These are phyloP conservation scores for Suillus hirtellus DNA, from an alignment of 768 basidiomycete genomes.

Conservation along the genomic window DNA sequence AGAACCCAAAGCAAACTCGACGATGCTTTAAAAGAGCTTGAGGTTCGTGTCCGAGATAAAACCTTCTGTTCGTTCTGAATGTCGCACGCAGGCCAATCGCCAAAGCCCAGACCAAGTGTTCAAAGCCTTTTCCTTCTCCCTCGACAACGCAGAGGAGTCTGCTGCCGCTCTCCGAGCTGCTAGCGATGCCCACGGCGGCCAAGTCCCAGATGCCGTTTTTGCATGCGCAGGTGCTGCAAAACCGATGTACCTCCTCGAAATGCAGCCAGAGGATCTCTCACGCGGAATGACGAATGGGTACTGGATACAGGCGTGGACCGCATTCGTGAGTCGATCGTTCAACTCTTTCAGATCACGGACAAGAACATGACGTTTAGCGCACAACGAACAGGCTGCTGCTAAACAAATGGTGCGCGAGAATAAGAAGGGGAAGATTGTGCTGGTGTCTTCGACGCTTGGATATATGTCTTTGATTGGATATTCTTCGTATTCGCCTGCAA, in stretches of 20 bases:
- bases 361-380: background rate
- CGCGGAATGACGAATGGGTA: conserved; percentile 59
- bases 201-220: conserved; percentile 75
- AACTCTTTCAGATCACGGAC: background rate
- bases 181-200: conserved; percentile 50
- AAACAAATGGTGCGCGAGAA: conserved; percentile 63
- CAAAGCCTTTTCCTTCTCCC: conserved; percentile 63
- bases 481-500: conserved; percentile 77
- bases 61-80: background rate
- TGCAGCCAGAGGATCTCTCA: conserved; percentile 56
- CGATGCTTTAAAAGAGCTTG: conserved; percentile 57
- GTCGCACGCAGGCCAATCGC: conserved; percentile 46
- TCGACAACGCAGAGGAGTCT: conserved; percentile 54
- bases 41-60: conserved; percentile 51
- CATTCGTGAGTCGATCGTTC: conserved; percentile 40
- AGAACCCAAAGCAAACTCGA: conserved; percentile 66
- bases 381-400: conserved; percentile 53
- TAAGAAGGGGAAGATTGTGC: conserved; percentile 66
- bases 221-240: conserved; percentile 73
- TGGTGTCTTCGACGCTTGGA: conserved; percentile 74
- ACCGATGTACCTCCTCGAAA: conserved; percentile 77
- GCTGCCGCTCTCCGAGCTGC: conserved; percentile 63
- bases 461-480: conserved; percentile 80
- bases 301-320: conserved; percentile 47
- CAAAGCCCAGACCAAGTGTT: conserved; percentile 61